Evolutionary conservation across 2,329 filamentous ascomycete genomes (phyloP).

Genomic region (Trichoderma brevicompactum): DNA sequence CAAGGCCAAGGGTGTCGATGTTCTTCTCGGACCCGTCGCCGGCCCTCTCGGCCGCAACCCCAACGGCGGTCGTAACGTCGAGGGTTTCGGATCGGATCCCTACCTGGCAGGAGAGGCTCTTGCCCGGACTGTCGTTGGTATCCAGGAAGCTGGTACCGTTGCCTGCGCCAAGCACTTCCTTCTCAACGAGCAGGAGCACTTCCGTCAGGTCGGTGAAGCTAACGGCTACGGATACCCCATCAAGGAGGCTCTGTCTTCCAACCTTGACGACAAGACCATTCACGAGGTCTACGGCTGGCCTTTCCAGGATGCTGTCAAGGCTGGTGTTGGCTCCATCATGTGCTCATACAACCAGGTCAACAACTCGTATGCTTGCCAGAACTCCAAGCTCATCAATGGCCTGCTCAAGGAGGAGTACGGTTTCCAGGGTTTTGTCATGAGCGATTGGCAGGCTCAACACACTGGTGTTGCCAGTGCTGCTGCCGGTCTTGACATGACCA

Average conservation of each 20-base stretch:
- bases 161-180: conserved; percentile 82
- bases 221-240: conserved; percentile 61
- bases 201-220: conserved; percentile 66
- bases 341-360: conserved; percentile 79
- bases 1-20: conserved; percentile 75
- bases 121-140: conserved; percentile 74
- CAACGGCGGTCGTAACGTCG: conserved; percentile 63
- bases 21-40: conserved; percentile 61
- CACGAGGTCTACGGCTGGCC: conserved; percentile 81
- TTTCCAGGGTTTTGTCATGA: conserved; percentile 80
- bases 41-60: conserved; percentile 54
- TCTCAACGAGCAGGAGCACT: conserved; percentile 78
- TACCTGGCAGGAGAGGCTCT: conserved; percentile 74
- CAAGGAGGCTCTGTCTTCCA: conserved; percentile 61
- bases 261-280: conserved; percentile 73
- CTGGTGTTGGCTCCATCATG: conserved; percentile 68
- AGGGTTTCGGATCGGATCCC: conserved; percentile 71
- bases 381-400: conserved; percentile 74
- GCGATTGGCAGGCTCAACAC: conserved; percentile 81
- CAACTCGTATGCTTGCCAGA: conserved; percentile 80
- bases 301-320: conserved; percentile 72
- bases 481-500: conserved; percentile 83
- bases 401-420: conserved; percentile 79
- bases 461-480: conserved; percentile 67
- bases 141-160: conserved; percentile 80